Conservation (phyloP, 2,329 filamentous ascomycete species). For the Metarhizium rileyi region DNA sequence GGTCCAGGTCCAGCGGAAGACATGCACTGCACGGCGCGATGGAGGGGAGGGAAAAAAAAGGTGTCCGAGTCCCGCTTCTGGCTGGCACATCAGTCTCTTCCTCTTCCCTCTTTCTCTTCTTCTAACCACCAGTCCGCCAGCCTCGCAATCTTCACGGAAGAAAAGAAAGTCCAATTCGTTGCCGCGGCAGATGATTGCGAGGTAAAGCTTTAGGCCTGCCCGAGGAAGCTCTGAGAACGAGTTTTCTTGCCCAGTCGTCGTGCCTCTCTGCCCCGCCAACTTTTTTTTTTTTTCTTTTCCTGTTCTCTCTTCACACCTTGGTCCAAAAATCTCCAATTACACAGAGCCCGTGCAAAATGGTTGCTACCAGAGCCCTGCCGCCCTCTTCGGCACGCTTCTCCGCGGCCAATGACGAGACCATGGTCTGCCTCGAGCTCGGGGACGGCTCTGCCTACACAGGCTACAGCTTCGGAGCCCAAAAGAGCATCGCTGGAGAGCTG, state of each 20-base stretch:
- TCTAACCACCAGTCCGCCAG: slow-evolving; percentile 5
- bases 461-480: slow-evolving; percentile 91
- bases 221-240: slow-evolving; percentile 28
- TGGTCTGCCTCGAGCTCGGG: slow-evolving; percentile 83
- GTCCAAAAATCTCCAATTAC: not conserved
- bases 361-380: slow-evolving; percentile 28
- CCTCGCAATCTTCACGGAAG: slow-evolving; percentile 4
- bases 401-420: slow-evolving; percentile 43
- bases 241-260: slow-evolving; percentile 26
- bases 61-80: slow-evolving; percentile 3
- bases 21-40: too few species aligned
- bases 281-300: not conserved
- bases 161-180: slow-evolving; percentile 7
- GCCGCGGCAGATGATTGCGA: slow-evolving; percentile 27
- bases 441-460: slow-evolving; percentile 89
- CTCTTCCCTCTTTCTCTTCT: slow-evolving; percentile 9
- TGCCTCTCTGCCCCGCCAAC: slow-evolving; percentile 20
- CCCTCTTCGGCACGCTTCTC: slow-evolving; percentile 54
- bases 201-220: slow-evolving; percentile 26
- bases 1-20: too few species aligned
- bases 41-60: slow-evolving; percentile 1
- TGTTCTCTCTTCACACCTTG: not conserved
- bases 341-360: slow-evolving; percentile 12
- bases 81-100: slow-evolving; percentile 10
- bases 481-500: slow-evolving; percentile 90